Evolutionary conservation across 2,329 filamentous ascomycete species (phyloP).

Genomic region (Ampelomyces quisqualis): DNA sequence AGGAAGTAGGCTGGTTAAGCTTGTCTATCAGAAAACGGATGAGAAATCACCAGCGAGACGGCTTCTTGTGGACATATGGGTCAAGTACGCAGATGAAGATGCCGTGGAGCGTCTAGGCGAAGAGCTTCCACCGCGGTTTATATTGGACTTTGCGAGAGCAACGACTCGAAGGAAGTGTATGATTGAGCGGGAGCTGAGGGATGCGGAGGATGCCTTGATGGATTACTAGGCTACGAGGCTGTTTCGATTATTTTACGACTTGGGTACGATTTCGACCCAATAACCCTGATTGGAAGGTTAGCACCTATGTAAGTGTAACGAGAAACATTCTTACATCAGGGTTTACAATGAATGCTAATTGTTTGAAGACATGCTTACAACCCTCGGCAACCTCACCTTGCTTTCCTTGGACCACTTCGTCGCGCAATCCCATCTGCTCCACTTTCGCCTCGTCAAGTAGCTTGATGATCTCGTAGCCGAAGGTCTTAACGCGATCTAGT

Average conservation of each 20-base stretch:
- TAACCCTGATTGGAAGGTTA: constrained; percentile 26
- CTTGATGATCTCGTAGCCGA: constrained; percentile 32
- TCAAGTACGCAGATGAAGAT: too few relatives aligned
- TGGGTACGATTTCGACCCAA: constrained; percentile 36
- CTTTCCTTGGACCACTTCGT: constrained; percentile 17
- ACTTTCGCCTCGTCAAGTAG: constrained; percentile 29
- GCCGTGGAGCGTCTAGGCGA: too few relatives aligned
- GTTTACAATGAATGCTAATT: constrained; percentile 39
- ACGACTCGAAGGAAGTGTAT: too few relatives aligned
- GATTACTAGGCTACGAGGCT: neutral
- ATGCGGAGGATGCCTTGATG: neutral
- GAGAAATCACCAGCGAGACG: too few relatives aligned
- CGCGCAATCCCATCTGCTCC: constrained; percentile 27
- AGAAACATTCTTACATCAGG: constrained; percentile 35
- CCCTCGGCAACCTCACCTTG: constrained; percentile 22
- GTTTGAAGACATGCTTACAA: constrained; percentile 33
- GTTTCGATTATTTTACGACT: constrained; percentile 12
- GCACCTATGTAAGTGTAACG: neutral
- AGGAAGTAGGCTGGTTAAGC: too few relatives aligned
- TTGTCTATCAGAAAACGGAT: too few relatives aligned
- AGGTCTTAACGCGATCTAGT: constrained; percentile 21
- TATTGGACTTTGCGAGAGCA: neutral
- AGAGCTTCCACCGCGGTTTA: too few relatives aligned
- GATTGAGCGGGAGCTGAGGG: too few relatives aligned
- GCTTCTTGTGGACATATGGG: too few relatives aligned